These are phyloP conservation scores for Saksenaea vasiformis DNA, from an alignment of 371 early-diverging fungal species.

Conservation along the genomic window DNA sequence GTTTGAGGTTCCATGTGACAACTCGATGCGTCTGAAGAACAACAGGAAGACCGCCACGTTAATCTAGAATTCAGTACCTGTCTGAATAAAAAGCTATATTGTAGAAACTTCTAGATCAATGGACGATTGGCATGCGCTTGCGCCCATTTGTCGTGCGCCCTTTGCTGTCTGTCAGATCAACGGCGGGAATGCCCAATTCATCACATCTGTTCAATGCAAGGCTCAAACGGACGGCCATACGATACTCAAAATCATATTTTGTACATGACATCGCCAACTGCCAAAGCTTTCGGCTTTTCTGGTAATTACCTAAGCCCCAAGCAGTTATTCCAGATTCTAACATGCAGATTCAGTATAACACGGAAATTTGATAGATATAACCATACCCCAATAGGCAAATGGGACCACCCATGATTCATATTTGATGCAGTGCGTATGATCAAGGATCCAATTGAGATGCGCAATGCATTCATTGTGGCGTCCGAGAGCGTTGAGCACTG, in stretches of 20 bases:
- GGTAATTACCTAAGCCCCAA: constrained; percentile 50
- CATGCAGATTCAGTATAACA: background rate
- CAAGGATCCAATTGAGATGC: constrained; percentile 63
- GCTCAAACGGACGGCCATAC: constrained; percentile 51
- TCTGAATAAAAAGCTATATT: background rate
- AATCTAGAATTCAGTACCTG: background rate
- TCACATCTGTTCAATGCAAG: constrained; percentile 46
- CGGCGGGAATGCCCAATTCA: constrained; percentile 35
- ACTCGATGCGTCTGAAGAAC: background rate
- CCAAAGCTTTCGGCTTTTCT: constrained; percentile 54
- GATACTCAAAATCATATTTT: constrained; percentile 66
- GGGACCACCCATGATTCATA: constrained; percentile 64
- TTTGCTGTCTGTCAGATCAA: constrained; percentile 23
- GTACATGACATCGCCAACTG: constrained; percentile 53
- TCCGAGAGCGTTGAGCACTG: constrained; percentile 43
- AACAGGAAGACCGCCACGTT: background rate
- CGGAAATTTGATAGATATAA: background rate
- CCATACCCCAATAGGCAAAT: constrained; percentile 67
- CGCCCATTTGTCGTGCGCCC: constrained; percentile 41
- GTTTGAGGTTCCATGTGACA: background rate
- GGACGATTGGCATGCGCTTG: constrained; percentile 46
- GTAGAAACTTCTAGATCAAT: background rate
- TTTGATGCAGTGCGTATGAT: constrained; percentile 47
- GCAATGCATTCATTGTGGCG: constrained; percentile 43
- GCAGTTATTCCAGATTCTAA: constrained; percentile 64